Base-by-base conservation (phyloP, 78 protist species). In the Bodo saltans region DNA sequence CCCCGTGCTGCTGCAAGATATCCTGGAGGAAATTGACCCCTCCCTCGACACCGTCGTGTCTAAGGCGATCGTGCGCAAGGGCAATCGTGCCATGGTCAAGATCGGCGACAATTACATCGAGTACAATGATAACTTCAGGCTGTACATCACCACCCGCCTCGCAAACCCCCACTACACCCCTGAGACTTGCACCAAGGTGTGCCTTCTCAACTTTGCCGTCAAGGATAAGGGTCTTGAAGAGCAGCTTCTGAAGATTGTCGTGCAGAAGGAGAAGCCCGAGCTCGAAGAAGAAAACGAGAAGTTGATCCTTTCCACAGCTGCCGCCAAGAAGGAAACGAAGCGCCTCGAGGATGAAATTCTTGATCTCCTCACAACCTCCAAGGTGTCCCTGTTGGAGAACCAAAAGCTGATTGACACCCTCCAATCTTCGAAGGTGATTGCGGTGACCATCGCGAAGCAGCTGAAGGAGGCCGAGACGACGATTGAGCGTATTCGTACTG, bases 191-290 rank as follows among this genome's bases (percentile, higher is more conserved):
- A 88, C 94, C 21, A 93, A 90, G 85, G 67, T 86, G 39, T 83
- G 93, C n/a, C n/a, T 95, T 0, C 92, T 93, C 79, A 95, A 95
- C 92, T 95, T 92, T 72, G 92, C 92, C 21, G 95, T 95, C 34
- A 88, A 85, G 79, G 90, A 90, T 70, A 42, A 92, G 70, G 98
- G 98, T 1, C 78, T 95, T 27, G 93, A 93, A 81, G 95, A 89
- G 60, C 98, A 95, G 91, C 87, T 95, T 12, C 87, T 95, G 17
- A 94, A 93, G 0, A 69, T 87, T 1, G 95, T 92, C 4, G 98
- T 95, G 60, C 68, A 47, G 39, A 70, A 84, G 84, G 98, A 95
- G 85, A 69, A 79, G 71, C 93, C 93, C 25, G 95, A 89, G 33
- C 87, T 95, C 37, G 96, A 95, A 74, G 85, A 89, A 74, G 70